These are phyloP conservation scores for Mallotus japonicus DNA, from an alignment of 441 rosid species.

Conservation along the genomic window DNA sequence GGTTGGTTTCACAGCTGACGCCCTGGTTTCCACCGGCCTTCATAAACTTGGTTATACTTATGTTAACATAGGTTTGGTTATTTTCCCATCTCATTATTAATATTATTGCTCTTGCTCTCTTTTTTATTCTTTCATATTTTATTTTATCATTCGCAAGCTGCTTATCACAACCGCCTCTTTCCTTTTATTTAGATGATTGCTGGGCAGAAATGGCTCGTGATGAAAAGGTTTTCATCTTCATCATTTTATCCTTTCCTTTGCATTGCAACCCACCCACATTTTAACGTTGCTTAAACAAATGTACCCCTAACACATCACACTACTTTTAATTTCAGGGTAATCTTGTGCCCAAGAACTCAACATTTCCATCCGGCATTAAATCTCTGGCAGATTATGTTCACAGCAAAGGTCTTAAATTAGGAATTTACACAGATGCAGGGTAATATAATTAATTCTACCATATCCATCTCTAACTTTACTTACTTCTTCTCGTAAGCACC, in stretches of 20 bases:
- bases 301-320: no score
- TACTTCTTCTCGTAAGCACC: neutral
- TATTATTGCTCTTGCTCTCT: neutral
- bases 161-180: neutral
- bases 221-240: conserved; percentile 39
- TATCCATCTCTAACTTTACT: neutral
- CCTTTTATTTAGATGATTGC: conserved; percentile 71
- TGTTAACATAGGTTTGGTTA: conserved; percentile 89
- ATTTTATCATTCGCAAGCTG: neutral
- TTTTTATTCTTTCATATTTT: neutral
- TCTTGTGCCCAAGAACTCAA: conserved; percentile 49
- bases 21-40: conserved; percentile 75
- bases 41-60: conserved; percentile 72
- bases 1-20: conserved; percentile 60
- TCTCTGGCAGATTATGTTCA: conserved; percentile 64
- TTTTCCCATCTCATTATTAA: no score
- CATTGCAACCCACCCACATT: no score
- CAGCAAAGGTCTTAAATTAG: conserved; percentile 60
- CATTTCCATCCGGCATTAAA: conserved; percentile 64
- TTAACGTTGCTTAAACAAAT: no score
- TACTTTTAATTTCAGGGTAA: conserved; percentile 45
- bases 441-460: conserved; percentile 18
- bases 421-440: conserved; percentile 73
- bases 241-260: neutral
- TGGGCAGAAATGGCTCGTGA: conserved; percentile 93